phyloP scores from a whole-genome alignment of 257 asterid genomes.

The Parsonsia alboflavescens region DNA sequence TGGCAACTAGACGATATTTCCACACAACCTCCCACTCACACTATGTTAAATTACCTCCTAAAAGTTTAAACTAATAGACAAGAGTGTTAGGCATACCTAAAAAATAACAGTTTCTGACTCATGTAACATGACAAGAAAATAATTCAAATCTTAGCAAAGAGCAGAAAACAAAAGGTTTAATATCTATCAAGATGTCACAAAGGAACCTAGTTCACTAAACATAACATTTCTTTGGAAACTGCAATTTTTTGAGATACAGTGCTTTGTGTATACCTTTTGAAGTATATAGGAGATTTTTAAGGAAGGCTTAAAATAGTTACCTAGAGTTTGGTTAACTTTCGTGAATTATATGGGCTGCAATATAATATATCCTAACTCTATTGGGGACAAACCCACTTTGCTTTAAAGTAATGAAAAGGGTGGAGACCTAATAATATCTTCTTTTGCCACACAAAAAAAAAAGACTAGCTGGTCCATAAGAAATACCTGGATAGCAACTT shows the following conservation, averaged over 20 bases:
- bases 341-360: no score
- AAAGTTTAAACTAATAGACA: background rate
- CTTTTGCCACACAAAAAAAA: background rate
- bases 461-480: constrained; percentile 1
- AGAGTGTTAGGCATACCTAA: background rate
- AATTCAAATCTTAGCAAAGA: background rate
- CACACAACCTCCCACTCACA: background rate
- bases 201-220: background rate
- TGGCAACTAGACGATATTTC: no score
- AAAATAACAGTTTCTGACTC: background rate
- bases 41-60: background rate
- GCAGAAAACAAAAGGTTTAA: background rate
- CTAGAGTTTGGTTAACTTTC: no score
- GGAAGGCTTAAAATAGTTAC: no score
- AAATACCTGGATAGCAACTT: constrained; percentile 71
- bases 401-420: no score
- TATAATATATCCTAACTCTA: no score
- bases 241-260: no score
- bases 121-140: background rate
- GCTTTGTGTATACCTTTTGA: no score
- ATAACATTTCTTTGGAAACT: no score
- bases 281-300: no score
- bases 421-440: no score
- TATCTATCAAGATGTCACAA: background rate
- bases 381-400: no score